Evolutionary conservation across 139 green algal species (phyloP).

Genomic region (Astrephomene gubernaculifera): DNA sequence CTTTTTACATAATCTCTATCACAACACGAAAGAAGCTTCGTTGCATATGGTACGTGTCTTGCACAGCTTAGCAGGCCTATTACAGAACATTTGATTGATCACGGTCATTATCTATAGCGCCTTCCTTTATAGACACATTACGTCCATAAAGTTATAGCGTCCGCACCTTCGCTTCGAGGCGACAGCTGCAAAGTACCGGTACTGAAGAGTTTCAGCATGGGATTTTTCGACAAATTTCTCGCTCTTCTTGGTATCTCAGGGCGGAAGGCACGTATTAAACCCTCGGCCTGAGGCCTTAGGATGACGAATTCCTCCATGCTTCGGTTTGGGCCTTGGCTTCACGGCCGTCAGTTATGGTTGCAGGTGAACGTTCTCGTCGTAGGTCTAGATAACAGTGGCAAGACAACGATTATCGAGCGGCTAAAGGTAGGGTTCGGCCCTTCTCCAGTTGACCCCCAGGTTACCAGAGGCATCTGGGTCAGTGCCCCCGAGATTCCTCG

Average conservation of each 20-base stretch:
- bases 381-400: constrained; percentile 87
- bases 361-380: constrained; percentile 87
- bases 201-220: constrained; percentile 8
- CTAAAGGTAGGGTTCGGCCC: constrained; percentile 70
- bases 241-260: constrained; percentile 36
- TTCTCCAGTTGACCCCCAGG: too few relatives aligned
- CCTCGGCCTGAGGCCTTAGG: not conserved
- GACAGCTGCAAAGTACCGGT: not conserved
- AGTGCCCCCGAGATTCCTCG: not conserved
- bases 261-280: constrained; percentile 25
- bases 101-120: too few relatives aligned
- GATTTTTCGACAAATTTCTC: constrained; percentile 44
- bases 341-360: not conserved
- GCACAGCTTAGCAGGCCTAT: too few relatives aligned
- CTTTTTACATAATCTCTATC: too few relatives aligned
- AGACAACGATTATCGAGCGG: constrained; percentile 82
- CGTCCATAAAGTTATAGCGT: too few relatives aligned
- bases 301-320: not conserved
- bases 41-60: too few relatives aligned
- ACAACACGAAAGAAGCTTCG: too few relatives aligned
- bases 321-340: not conserved
- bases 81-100: too few relatives aligned
- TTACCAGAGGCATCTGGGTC: not conserved
- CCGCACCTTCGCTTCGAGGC: constrained; percentile 25
- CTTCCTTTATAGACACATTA: too few relatives aligned